Evolutionary conservation across 2,329 filamentous ascomycete species (phyloP), one percentile per base, ranked within the genome.

Genomic region (Fusarium longipes): DNA sequence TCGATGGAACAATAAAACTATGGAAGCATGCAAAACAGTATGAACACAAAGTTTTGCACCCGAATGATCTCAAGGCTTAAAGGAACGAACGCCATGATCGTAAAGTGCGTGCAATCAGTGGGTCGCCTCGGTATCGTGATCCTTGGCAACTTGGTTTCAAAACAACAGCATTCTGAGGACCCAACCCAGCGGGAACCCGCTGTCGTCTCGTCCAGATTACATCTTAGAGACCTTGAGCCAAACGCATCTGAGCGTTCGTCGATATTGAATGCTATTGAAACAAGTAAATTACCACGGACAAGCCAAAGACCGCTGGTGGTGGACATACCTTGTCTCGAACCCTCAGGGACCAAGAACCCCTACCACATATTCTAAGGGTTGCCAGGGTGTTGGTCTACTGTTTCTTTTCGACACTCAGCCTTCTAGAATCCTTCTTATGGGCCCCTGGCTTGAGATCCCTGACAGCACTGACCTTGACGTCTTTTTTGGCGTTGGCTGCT

Each of bases 381-480:
- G 57, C 39, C 42, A 20, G 43, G 44, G 32, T 32, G 15, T 43
- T 43, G 45, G 27, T 22, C 24, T 56, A 25, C 52, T 56, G 57
- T 53, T n/a, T 63, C 55, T 57, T 58, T 60, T 59, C 32, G 35
- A 57, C 43, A 38, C 56, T 71, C 55, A 62, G 57, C 69, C 70
- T 73, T 73, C 70, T 73, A 69, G 70, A 73, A 73, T 67, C 70
- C 67, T 73, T 73, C 68, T 60, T 33, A 42, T 40, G 55, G 40
- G 36, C 27, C 63, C 61, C 56, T 50, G 50, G 55, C 61, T 63
- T 48, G 52, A 40, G 30, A 53, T 68, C 68, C 64, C 47, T 72
- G 68, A 55, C 38, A 35, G 36, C 51, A n/a, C 58, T 53, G 43
- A 54, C 48, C 47, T 55, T 55, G 61, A 60, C 61, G 57, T 67